Base-by-base conservation (phyloP, 345 rosid species). In the Arabis alpina region DNA sequence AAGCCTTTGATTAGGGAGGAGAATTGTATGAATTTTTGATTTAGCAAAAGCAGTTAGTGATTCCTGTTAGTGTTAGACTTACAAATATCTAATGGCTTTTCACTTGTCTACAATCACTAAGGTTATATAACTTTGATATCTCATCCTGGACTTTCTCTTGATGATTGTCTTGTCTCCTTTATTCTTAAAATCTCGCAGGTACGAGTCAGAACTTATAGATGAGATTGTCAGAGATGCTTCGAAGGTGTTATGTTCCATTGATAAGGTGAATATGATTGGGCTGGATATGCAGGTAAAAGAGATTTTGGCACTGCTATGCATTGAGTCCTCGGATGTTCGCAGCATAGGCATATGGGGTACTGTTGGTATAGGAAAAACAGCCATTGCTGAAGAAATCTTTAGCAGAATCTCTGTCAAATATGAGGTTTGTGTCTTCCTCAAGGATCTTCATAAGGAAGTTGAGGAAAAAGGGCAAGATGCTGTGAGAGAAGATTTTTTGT, bases 341-440 rank as follows among this genome's bases (percentile, higher is more conserved):
- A 49, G 61, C n/a, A 10, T 80, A n/a, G 87, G 89, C 30, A 61
- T 85, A 48, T 74, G 76, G 75, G 89, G 87, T 4, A 73, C 66
- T 43, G 81, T 79, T 44, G 86, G 89, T 4, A 61, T 80, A 5
- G 91, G 91, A 8, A 86, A 86, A 61, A 86, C 88, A 25, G 58
- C 82, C 30, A 57, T 84, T 48, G 84, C 90, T 41, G 56, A 65
- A 54, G 82, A 70, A 3, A 54, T 82, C 5, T 80, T 68, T 47
- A 64, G 76, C 14, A 25, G 50, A 50, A 72, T 82, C 9, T 76
- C 79, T 19, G 15, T 39, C 59, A 52, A 62, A 10, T 88, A 81
- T 63, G 82, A 84, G 7, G 60, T 76, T 42, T 65, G 54, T 39
- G 70, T 77, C 76, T 82, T 83, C 74, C 60, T 82, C 0, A 55